Evolutionary conservation across 192 early-diverging fungal genomes (phyloP).

Genomic region (Endogone sp.): DNA sequence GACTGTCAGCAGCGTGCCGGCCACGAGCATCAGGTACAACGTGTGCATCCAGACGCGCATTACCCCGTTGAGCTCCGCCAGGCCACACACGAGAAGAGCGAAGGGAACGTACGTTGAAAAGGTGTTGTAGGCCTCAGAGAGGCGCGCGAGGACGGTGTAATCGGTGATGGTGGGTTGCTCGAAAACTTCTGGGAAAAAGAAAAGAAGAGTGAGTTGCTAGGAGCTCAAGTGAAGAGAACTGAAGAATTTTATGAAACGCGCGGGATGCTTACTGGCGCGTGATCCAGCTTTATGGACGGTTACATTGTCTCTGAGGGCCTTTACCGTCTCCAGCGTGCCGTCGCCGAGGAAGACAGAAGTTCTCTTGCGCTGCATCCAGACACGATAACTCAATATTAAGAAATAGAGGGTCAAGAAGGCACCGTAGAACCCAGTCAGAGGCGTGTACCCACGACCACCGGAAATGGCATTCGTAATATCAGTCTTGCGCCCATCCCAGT

Average conservation of each 20-base stretch:
- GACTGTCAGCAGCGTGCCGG: neutral
- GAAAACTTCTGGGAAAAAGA: neutral
- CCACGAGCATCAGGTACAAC: neutral
- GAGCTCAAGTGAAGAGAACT: neutral
- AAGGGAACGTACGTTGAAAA: slow-evolving; percentile 5
- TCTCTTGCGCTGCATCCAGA: slow-evolving; percentile 12
- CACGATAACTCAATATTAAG: slow-evolving; percentile 3
- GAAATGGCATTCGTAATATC: neutral
- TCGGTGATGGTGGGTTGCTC: slow-evolving; percentile 6
- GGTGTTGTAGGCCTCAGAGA: slow-evolving; percentile 11
- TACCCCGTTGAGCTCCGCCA: slow-evolving; percentile 11
- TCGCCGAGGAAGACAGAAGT: slow-evolving; percentile 13
- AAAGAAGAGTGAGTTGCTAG: no score
- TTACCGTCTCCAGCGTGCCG: slow-evolving; percentile 6
- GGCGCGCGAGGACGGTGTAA: slow-evolving; percentile 7
- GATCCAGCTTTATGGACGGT: neutral
- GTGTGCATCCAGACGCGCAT: slow-evolving; percentile 4
- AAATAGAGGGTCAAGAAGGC: slow-evolving; percentile 6
- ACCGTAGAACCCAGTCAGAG: slow-evolving; percentile 10
- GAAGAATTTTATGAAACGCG: neutral
- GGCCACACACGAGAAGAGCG: slow-evolving; percentile 6
- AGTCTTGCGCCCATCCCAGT: slow-evolving; percentile 2
- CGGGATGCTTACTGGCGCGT: neutral
- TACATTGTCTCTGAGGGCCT: slow-evolving; percentile 2
- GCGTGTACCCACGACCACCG: neutral